Percentiles rank a stretch among this genome's conserved stretches.
Evolutionary conservation across 179 eudicot genomes (phyloP).

Genomic region (Silene vulgaris): DNA sequence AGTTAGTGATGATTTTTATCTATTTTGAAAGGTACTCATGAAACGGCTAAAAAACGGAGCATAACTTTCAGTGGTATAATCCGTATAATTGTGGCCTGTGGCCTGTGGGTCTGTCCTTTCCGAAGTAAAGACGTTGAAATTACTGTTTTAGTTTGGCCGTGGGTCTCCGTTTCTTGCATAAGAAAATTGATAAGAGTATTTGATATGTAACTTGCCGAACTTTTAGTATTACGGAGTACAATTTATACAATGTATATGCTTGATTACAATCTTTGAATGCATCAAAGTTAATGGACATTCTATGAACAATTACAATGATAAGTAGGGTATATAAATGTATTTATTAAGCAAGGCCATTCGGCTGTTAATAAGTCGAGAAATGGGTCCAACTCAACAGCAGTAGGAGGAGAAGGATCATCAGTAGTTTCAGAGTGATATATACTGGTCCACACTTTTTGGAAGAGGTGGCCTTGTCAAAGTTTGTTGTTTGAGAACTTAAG

Average conservation of each 20-base stretch:
- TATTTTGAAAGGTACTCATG: not conserved
- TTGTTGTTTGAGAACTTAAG: constrained; percentile 14
- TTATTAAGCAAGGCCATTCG: constrained; percentile 18
- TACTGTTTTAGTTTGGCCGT: not conserved
- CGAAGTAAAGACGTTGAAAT: not conserved
- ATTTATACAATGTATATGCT: constrained; percentile 6
- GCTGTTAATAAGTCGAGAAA: constrained; percentile 19
- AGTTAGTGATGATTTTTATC: not conserved
- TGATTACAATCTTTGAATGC: constrained; percentile 11
- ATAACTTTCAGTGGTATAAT: not conserved
- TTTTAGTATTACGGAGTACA: constrained; percentile 1
- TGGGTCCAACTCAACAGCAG: constrained; percentile 19
- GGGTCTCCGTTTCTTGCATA: not conserved
- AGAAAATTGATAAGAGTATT: not conserved
- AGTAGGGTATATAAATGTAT: constrained; percentile 11
- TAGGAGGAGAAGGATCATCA: constrained; percentile 22
- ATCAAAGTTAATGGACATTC: not conserved
- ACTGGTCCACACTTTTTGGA: constrained; percentile 13
- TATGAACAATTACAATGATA: not conserved
- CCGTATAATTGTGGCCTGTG: not conserved
- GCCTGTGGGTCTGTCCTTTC: not conserved
- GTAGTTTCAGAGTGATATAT: constrained; percentile 11
- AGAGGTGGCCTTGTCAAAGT: constrained; percentile 17
- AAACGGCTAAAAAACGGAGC: not conserved
- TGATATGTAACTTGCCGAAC: not conserved